Base-by-base conservation (phyloP, 768 basidiomycete species). In the Termitomyces sp. region DNA sequence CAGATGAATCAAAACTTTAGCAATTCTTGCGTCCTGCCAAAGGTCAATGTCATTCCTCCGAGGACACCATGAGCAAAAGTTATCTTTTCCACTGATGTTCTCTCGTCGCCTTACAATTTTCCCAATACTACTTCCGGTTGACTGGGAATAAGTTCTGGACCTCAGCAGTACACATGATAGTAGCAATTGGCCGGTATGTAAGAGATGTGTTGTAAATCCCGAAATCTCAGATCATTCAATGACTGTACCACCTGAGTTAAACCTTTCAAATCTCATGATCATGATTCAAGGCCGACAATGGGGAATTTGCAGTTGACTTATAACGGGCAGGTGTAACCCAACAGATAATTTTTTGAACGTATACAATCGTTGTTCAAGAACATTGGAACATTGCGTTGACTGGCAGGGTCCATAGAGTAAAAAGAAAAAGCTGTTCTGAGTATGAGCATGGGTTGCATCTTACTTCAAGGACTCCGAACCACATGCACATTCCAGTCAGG, bases 91-190 rank as follows among this genome's bases (percentile, higher is more conserved):
- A 3, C 22, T 15, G 7, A 49, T 49, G 15, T 49, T 32, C 7
- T 48, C 15, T n/a, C n/a, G n/a, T 28, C 15, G 24, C 46, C 76
- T 63, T 54, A 81, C 84, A 84, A 85, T 86, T 74, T 85, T 87
- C 5, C 88, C 87, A 35, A 89, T n/a, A n/a, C n/a, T n/a, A n/a
- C 76, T 61, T 81, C 28, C 74, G 81, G 38, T 78, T 69, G 59
- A 88, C 84, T 62, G 75, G 66, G 68, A 87, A 88, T 18, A 84
- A 68, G 39, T 73, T 74, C 15, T 71, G 62, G 3, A 67, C 64
- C 56, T 77, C 66, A 42, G 78, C 72, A 16, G 75, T 73, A 62
- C 62, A 69, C 80, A 81, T 82, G 39, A 39, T 63, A 55, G 53
- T 46, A 38, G 32, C 20, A 28, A 50, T 38, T 22, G 24, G 36